Conservation (phyloP, 2,329 filamentous ascomycete species). For the Aspergillus ochraceoroseus region DNA sequence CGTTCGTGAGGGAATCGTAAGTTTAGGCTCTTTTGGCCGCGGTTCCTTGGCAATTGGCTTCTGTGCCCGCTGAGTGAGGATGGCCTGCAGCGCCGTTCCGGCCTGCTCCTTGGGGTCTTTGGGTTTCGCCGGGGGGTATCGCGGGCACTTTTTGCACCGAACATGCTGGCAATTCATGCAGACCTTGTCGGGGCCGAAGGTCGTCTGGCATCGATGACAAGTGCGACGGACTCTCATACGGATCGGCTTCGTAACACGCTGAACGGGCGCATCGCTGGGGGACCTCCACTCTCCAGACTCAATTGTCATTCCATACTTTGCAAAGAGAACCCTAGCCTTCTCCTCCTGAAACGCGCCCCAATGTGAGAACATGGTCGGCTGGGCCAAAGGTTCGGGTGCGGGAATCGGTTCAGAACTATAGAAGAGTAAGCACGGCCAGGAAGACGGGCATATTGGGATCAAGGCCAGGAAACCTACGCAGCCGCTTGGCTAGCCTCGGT, state of each 20-base stretch:
- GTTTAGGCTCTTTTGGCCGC: constrained; percentile 30
- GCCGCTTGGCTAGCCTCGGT: constrained; percentile 11
- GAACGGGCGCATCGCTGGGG: constrained; percentile 31
- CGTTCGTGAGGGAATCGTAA: constrained; percentile 57
- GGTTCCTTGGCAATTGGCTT: constrained; percentile 42
- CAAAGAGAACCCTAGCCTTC: constrained; percentile 44
- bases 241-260: constrained; percentile 45
- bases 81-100: constrained; percentile 31
- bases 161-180: constrained; percentile 73
- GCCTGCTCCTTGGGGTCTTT: constrained; percentile 49
- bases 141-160: constrained; percentile 74
- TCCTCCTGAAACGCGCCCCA: constrained; percentile 42
- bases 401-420: constrained; percentile 4
- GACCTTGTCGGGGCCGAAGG: constrained; percentile 66
- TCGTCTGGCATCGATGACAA: constrained; percentile 74
- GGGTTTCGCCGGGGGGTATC: constrained; percentile 65
- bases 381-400: constrained; percentile 12
- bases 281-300: constrained; percentile 43
- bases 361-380: constrained; percentile 26
- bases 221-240: constrained; percentile 50
- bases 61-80: constrained; percentile 15
- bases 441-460: not conserved
- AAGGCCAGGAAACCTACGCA: constrained; percentile 7
- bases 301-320: constrained; percentile 45
- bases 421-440: constrained; percentile 5